These are phyloP conservation scores for Bauhinia variegata DNA, from an alignment of 306 rosid genomes.

Conservation along the genomic window DNA sequence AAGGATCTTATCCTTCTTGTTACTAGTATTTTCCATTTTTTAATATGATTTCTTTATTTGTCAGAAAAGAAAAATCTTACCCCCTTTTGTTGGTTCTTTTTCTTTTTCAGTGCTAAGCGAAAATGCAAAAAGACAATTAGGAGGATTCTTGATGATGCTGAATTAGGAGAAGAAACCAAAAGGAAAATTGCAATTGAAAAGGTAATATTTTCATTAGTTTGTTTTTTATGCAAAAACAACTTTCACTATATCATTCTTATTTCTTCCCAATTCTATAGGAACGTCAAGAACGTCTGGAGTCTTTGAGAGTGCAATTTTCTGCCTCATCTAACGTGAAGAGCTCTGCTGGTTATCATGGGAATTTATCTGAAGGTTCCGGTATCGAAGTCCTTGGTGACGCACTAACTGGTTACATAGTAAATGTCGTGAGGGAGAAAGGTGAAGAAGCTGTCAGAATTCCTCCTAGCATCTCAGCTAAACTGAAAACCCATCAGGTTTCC, in stretches of 20 bases:
- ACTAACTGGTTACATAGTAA: slow-evolving; percentile 78
- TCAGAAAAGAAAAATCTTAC: too few relatives aligned
- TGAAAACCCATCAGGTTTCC: slow-evolving; percentile 90
- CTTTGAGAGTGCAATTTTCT: slow-evolving; percentile 81
- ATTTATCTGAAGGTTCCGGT: slow-evolving; percentile 74
- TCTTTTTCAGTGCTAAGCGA: slow-evolving; percentile 64
- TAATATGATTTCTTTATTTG: too few relatives aligned
- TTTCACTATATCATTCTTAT: slow-evolving; percentile 16
- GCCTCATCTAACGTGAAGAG: slow-evolving; percentile 60
- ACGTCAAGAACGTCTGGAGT: slow-evolving; percentile 91
- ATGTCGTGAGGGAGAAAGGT: slow-evolving; percentile 94
- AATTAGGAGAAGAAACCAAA: slow-evolving; percentile 95
- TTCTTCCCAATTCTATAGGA: slow-evolving; percentile 57
- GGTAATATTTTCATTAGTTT: slow-evolving; percentile 46
- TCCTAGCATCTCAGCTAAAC: slow-evolving; percentile 85
- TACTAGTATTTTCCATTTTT: too few relatives aligned
- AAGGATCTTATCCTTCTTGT: too few relatives aligned
- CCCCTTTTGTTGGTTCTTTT: neutral
- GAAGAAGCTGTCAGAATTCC: slow-evolving; percentile 91
- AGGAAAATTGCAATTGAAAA: slow-evolving; percentile 93
- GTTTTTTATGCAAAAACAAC: slow-evolving; percentile 23
- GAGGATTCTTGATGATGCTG: slow-evolving; percentile 96
- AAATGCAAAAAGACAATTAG: slow-evolving; percentile 80
- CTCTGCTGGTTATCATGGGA: slow-evolving; percentile 62
- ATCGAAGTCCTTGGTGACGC: slow-evolving; percentile 84